A percentile compares a stretch with the other conserved stretches of the same genome.
These are phyloP conservation scores for Starmerella roubikii DNA, from an alignment of 805 yeast genomes.

Conservation along the genomic window DNA sequence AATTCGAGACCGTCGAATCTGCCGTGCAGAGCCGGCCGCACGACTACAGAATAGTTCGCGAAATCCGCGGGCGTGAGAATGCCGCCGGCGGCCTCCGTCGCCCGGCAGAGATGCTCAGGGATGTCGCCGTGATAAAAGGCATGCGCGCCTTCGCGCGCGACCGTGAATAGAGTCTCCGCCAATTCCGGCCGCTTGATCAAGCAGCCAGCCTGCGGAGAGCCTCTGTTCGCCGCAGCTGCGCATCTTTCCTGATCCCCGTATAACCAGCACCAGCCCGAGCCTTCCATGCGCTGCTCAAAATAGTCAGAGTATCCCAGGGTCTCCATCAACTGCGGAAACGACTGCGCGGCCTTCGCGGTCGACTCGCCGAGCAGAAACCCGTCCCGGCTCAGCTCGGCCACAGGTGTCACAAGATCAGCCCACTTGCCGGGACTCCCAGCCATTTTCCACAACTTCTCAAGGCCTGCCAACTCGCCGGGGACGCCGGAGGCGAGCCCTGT, in stretches of 20 bases:
- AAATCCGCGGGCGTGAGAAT: conserved; percentile 55
- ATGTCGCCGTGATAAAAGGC: conserved; percentile 79
- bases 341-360: conserved; percentile 32
- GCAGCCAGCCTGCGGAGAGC: not conserved
- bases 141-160: conserved; percentile 67
- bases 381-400: conserved; percentile 43
- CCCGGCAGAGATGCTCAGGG: conserved; percentile 42
- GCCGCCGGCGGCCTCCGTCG: conserved; percentile 49
- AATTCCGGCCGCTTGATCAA: conserved; percentile 35
- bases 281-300: conserved; percentile 2
- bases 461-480: conserved; percentile 85
- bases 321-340: conserved; percentile 1
- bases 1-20: conserved; percentile 33
- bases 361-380: conserved; percentile 50
- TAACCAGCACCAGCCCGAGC: conserved; percentile 26
- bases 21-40: conserved; percentile 33
- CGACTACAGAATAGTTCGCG: conserved; percentile 40
- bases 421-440: conserved; percentile 58
- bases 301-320: conserved; percentile 24
- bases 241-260: conserved; percentile 12
- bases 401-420: conserved; percentile 64
- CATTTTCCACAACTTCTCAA: conserved; percentile 41
- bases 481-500: conserved; percentile 85
- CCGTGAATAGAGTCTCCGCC: conserved; percentile 51
- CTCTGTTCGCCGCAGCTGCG: not conserved